Conservation (phyloP, 164 flowering plant species). For the Vitis rotundifolia region DNA sequence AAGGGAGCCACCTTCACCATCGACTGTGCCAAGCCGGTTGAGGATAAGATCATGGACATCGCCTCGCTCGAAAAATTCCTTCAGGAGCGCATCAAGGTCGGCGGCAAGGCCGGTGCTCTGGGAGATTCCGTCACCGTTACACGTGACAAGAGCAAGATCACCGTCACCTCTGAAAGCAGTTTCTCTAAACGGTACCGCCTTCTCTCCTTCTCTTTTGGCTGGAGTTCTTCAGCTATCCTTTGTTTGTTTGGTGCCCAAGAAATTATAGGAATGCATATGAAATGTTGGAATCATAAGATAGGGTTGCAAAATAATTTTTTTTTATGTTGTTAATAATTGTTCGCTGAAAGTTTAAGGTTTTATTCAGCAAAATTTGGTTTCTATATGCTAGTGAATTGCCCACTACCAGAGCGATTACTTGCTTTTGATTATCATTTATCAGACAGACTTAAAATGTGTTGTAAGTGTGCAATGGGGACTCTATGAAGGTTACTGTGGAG, state of each 20-base stretch:
- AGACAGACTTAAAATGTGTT: no score
- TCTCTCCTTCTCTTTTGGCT: background rate
- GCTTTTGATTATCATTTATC: no score
- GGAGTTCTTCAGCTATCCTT: background rate
- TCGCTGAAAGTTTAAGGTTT: no score
- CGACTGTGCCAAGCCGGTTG: slow-evolving; percentile 35
- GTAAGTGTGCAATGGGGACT: no score
- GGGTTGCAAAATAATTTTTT: no score
- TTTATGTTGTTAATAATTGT: no score
- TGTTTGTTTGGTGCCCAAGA: background rate
- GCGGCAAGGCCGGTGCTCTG: slow-evolving; percentile 33
- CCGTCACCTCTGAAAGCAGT: slow-evolving; percentile 22
- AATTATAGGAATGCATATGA: background rate
- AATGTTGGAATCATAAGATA: background rate
- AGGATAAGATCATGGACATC: slow-evolving; percentile 17
- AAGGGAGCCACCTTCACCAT: slow-evolving; percentile 26
- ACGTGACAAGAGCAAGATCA: slow-evolving; percentile 32
- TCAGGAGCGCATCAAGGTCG: slow-evolving; percentile 37
- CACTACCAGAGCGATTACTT: no score
- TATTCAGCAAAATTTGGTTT: no score
- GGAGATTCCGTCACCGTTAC: slow-evolving; percentile 25
- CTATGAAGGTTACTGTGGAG: no score
- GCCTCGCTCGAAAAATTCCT: slow-evolving; percentile 24
- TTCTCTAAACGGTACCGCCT: slow-evolving; percentile 30
- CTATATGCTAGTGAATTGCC: no score